Conservation (phyloP, 116 monocot genomes). For the Dioscorea cayenensis region DNA sequence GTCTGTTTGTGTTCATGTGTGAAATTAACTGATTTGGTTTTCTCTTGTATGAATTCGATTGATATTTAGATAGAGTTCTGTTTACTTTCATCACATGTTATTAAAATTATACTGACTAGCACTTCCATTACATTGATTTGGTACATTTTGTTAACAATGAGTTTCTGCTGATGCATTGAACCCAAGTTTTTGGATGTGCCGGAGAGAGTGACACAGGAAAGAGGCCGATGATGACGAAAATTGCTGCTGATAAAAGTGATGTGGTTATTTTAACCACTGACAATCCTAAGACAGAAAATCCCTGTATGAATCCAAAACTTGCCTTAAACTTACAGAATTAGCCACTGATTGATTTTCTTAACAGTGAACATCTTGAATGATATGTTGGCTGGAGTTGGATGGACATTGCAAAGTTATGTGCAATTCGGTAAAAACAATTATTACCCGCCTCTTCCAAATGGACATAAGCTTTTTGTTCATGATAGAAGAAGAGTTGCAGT, state of each 20-base stretch:
- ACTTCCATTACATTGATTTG: too few relatives aligned
- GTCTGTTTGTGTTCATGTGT: too few relatives aligned
- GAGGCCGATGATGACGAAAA: slow-evolving; percentile 58
- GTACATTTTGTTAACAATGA: too few relatives aligned
- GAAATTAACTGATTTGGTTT: too few relatives aligned
- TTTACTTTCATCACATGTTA: neutral
- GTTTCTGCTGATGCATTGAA: neutral
- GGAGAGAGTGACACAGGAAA: slow-evolving; percentile 58
- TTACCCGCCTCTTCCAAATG: slow-evolving; percentile 18
- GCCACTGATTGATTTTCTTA: neutral
- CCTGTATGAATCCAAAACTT: slow-evolving; percentile 25
- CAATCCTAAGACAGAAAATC: slow-evolving; percentile 59
- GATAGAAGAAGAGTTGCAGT: slow-evolving; percentile 25
- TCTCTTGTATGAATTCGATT: too few relatives aligned
- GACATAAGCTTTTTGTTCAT: slow-evolving; percentile 23
- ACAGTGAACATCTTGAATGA: slow-evolving; percentile 25
- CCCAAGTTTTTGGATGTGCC: slow-evolving; percentile 50
- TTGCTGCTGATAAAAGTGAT: slow-evolving; percentile 67
- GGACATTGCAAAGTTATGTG: slow-evolving; percentile 19
- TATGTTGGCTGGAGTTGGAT: slow-evolving; percentile 32
- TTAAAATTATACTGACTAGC: too few relatives aligned
- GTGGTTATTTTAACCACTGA: slow-evolving; percentile 61
- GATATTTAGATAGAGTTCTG: neutral
- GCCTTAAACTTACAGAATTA: neutral
- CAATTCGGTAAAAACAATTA: neutral